A percentile compares a stretch with the other conserved stretches of the same genome.
Evolutionary conservation across 2,329 filamentous ascomycete species (phyloP).

Genomic region (Nothophoma quercina): DNA sequence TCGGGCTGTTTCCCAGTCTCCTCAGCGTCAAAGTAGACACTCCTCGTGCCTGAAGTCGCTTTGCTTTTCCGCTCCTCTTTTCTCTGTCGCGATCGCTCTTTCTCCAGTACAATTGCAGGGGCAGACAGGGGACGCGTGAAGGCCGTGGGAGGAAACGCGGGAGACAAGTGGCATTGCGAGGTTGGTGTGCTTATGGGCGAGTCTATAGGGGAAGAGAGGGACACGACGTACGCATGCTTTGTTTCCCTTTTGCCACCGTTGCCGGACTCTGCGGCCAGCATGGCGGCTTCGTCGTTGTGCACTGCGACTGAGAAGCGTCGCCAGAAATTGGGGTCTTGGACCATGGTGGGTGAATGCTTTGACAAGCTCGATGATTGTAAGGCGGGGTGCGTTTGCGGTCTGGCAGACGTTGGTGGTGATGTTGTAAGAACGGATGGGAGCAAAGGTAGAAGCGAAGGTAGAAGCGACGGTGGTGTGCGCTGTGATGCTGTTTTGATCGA

Average conservation of each 20-base stretch:
- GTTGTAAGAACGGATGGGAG: background rate
- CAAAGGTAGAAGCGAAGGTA: background rate
- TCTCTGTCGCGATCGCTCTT: too few species aligned
- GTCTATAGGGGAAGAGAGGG: conserved; percentile 21
- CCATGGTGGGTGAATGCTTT: conserved; percentile 51
- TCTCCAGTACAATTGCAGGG: background rate
- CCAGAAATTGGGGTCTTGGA: conserved; percentile 67
- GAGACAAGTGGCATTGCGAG: conserved; percentile 26
- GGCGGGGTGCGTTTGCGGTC: background rate
- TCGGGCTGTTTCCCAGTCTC: background rate
- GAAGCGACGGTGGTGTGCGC: background rate
- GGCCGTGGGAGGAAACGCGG: conserved; percentile 15
- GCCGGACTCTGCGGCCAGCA: conserved; percentile 23
- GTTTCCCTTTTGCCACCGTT: conserved; percentile 27
- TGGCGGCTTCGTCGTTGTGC: conserved; percentile 61
- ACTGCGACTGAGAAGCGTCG: conserved; percentile 66
- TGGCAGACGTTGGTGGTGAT: background rate
- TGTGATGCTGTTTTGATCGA: background rate
- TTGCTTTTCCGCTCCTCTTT: background rate
- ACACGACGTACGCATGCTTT: conserved; percentile 51
- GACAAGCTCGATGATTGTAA: background rate
- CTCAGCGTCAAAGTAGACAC: background rate
- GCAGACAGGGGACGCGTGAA: conserved; percentile 11
- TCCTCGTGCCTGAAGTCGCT: background rate
- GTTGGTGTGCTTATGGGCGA: conserved; percentile 30